A percentile compares a stretch with the other conserved stretches of the same genome.
Conservation (phyloP, 2,329 filamentous ascomycete species). For the Chalaropsis ovoidea region DNA sequence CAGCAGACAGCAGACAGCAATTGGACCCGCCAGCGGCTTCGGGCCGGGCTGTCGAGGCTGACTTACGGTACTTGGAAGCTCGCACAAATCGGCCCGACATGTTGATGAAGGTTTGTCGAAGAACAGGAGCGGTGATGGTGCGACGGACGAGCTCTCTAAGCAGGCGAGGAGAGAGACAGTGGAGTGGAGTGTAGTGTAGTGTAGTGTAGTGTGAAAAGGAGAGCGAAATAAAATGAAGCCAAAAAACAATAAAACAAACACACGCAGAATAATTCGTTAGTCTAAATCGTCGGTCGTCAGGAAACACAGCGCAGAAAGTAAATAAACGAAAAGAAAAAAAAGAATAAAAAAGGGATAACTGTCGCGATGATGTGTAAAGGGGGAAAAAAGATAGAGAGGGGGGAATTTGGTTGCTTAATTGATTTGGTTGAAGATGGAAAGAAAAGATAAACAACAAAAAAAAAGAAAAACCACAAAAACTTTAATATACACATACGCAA, state of each 20-base stretch:
- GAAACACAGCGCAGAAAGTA: conserved; percentile 1
- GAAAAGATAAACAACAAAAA: not conserved
- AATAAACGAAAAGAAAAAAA: conserved; percentile 5
- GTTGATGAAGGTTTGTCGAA: conserved; percentile 28
- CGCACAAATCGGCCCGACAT: conserved; percentile 58
- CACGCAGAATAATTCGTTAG: not conserved
- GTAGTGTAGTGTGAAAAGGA: not conserved
- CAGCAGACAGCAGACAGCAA: conserved; percentile 15
- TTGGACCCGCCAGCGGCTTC: not conserved
- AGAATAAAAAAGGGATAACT: conserved; percentile 6
- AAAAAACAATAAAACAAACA: not conserved
- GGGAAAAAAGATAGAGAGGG: not conserved
- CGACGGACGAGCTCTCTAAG: not conserved
- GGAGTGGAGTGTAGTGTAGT: too few species aligned
- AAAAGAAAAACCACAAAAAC: not conserved
- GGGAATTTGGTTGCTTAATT: too few species aligned
- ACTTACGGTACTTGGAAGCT: conserved; percentile 59
- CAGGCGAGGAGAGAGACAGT: not conserved
- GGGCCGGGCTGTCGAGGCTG: not conserved
- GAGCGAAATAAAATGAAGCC: not conserved
- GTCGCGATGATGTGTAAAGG: conserved; percentile 8
- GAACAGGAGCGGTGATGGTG: not conserved
- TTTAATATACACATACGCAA: too few species aligned
- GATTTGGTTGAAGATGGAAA: too few species aligned
- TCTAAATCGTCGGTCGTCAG: conserved; percentile 3